Base-by-base conservation (phyloP, 2,329 filamentous ascomycete genomes). In the Pestalotiopsis sp. region DNA sequence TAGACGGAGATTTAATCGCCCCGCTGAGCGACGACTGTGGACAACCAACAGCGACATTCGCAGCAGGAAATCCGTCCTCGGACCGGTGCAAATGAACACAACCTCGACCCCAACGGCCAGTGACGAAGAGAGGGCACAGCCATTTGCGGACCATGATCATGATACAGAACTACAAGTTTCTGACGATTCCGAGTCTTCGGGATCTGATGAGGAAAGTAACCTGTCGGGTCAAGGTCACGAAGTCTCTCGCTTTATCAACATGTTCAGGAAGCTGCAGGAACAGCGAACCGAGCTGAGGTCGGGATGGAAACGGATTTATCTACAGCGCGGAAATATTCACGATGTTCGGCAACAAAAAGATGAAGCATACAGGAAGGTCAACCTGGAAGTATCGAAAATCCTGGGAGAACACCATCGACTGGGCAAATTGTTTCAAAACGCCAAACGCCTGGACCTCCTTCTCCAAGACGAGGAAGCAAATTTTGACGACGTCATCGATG, bases 291-390 rank as follows among this genome's bases (percentile, higher is more conserved):
- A 38, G 12, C 25, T 67, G 23, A 62, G 45, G 9, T 23, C 45
- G 4, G 61, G 38, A 4, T 66, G 38, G 71, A 60, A 60, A 66
- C 17, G 72, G 60, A 56, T 70, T 75, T 27, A 70, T 65, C 68
- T 63, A 60, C 31, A 70, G 69, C 72, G 74, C 23, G 68, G 57
- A 17, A 67, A 71, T 12, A 65, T 76, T 31, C 72, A 71, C 57
- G 70, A 71, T 64, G 64, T 75, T 39, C 76, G 73, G 25, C 73
- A 74, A 36, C 67, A 52, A 7, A 73, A 72, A 66, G 70, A 75
- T 68, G 71, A 76, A 66, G 73, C 72, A n/a, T 73, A 73, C 56
- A 70, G 67, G 4, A 70, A 70, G 52, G 71, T 79, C 70, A 70
- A 68, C 65, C 71, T 73, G 17, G 75, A 74, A 6, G 27, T 69